phyloP scores from a whole-genome alignment of 2,329 filamentous ascomycete genomes.

The Arthrocladium fulminans region DNA sequence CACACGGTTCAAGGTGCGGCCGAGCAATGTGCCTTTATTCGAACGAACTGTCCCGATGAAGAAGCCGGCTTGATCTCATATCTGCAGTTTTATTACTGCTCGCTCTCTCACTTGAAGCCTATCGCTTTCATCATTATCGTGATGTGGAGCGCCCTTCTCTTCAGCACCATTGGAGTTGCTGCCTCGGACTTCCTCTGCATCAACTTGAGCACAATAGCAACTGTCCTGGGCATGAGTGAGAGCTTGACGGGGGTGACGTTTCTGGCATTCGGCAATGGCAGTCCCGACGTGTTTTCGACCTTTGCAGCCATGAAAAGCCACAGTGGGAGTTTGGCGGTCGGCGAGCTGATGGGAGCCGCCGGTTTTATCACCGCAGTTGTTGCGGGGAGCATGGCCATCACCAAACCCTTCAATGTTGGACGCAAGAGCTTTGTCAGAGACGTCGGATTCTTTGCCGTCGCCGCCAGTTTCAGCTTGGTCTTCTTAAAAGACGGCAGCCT shows the following conservation, averaged over 20 bases:
- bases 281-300: conserved; percentile 95
- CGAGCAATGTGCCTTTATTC: conserved; percentile 83
- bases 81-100: conserved; percentile 83
- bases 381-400: conserved; percentile 91
- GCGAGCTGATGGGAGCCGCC: conserved; percentile 88
- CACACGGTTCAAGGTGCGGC: conserved; percentile 48
- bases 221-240: conserved; percentile 83
- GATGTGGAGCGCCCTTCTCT: conserved; percentile 78
- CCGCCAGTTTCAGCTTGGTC: conserved; percentile 75
- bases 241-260: conserved; percentile 95
- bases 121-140: conserved; percentile 72
- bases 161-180: conserved; percentile 94
- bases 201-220: conserved; percentile 87
- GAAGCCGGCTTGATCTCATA: conserved; percentile 86
- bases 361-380: conserved; percentile 95
- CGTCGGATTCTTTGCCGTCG: conserved; percentile 81
- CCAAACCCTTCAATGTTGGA: conserved; percentile 88
- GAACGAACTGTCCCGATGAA: conserved; percentile 72
- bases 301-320: conserved; percentile 97
- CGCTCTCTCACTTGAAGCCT: conserved; percentile 56
- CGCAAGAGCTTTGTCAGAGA: conserved; percentile 85
- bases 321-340: conserved; percentile 91
- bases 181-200: conserved; percentile 98
- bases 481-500: conserved; percentile 79
- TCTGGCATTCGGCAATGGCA: conserved; percentile 92